phyloP scores from a whole-genome alignment of 495 filamentous ascomycete genomes.

The Daldinia concentrica region DNA sequence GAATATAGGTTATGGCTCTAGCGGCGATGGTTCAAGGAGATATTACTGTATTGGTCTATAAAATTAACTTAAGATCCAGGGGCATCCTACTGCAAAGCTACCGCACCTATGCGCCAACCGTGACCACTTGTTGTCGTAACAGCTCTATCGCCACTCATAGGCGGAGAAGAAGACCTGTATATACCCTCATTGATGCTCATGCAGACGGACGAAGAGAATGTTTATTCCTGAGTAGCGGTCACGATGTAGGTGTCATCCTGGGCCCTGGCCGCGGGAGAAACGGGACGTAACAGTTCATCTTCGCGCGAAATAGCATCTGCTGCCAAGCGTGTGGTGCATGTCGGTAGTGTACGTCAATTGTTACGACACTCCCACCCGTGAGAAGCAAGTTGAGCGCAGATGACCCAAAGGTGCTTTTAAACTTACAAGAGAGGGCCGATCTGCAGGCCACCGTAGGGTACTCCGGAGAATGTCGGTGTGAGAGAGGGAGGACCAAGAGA shows the following conservation, averaged over 20 bases:
- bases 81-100: slow-evolving; percentile 7
- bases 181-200: slow-evolving; percentile 7
- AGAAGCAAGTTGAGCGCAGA: slow-evolving; percentile 10
- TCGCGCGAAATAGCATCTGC: slow-evolving; percentile 3
- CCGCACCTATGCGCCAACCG: background rate
- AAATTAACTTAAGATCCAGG: slow-evolving; percentile 17
- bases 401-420: slow-evolving; percentile 4
- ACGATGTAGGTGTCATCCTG: slow-evolving; percentile 8
- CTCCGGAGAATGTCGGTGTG: slow-evolving; percentile 4
- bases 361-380: slow-evolving; percentile 11
- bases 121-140: slow-evolving; percentile 7
- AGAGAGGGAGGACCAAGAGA: slow-evolving; percentile 6
- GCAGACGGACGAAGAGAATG: slow-evolving; percentile 1
- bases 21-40: slow-evolving; percentile 1
- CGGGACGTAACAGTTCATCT: slow-evolving; percentile 32
- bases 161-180: slow-evolving; percentile 19
- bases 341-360: slow-evolving; percentile 28
- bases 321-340: slow-evolving; percentile 35
- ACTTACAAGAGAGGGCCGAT: slow-evolving; percentile 22
- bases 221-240: slow-evolving; percentile 4
- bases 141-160: background rate
- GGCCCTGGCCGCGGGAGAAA: slow-evolving; percentile 18
- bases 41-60: slow-evolving; percentile 17
- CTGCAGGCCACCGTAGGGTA: slow-evolving; percentile 4
- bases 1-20: background rate